Evolutionary conservation across 78 protist genomes (phyloP), one percentile per base, ranked within the genome.

Genomic region (Tieghemostelium lacteum): DNA sequence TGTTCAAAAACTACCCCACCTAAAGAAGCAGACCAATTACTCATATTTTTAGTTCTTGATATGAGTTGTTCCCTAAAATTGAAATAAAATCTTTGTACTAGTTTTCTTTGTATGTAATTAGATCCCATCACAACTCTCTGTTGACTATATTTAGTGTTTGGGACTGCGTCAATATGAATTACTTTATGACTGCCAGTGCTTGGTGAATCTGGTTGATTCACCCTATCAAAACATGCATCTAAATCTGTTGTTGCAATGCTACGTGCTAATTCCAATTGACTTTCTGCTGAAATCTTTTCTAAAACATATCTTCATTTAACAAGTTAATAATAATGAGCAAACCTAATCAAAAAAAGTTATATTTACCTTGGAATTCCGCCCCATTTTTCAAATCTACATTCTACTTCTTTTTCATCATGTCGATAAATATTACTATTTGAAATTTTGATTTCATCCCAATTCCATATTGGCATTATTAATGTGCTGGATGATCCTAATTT

Each of bases 361-460:
- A 64, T 36, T 5, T 64, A 64, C 71, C 71, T 64, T 12, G 71
- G 71, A 4, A 64, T 29, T 64, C 71, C 71, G 26, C 71, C 71
- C 71, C 71, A 64, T 64, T n/a, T 14, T 19, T n/a, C 4, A 29
- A 36, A 64, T 17, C 71, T 20, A 36, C 5, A 12, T 29, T 24
- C 5, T 8, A 29, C 36, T 64, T 64, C 52, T 8, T 14, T 28
- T 36, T 24, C 42, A 31, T 64, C 71, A 36, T 36, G 24, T 64
- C 8, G 10, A 64, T n/a, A 36, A 36, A 24, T 29, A 12, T 3
- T 29, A 36, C 5, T 12, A 5, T 16, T 64, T 12, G 71, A 36
- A 64, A 6, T 36, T 4, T 8, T 64, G 16, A 64, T 64, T n/a
- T 64, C 71, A 64, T 64, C 26, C 4, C 4, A 29, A 29, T 14